Conservation (phyloP, 2,329 filamentous ascomycete species). For the Scorias spongiosa region DNA sequence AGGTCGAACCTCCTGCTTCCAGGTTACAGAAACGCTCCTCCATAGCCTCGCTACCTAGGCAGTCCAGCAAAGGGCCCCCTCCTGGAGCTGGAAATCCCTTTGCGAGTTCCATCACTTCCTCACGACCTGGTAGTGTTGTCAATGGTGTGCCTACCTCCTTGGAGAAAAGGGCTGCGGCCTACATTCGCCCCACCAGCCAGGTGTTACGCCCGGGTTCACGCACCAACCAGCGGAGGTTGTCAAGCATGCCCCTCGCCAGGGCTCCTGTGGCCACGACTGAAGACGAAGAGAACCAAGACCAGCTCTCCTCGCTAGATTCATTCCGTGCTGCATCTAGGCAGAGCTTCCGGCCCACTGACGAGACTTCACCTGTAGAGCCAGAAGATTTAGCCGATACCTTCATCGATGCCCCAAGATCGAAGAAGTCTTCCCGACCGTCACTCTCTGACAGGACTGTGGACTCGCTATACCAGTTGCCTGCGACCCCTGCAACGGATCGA, state of each 20-base stretch:
- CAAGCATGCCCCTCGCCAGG: neutral
- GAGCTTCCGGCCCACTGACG: conserved; percentile 20
- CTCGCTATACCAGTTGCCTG: conserved; percentile 61
- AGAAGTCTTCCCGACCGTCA: conserved; percentile 37
- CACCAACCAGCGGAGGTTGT: neutral
- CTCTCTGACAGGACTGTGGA: conserved; percentile 76
- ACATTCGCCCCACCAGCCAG: neutral
- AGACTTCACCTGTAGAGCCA: conserved; percentile 8
- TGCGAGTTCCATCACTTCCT: neutral
- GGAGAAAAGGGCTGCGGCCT: neutral
- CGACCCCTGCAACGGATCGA: conserved; percentile 52
- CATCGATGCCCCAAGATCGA: conserved; percentile 7
- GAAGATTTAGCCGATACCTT: conserved; percentile 6
- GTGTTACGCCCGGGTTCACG: neutral
- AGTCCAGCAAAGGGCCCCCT: neutral
- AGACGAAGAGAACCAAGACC: conserved; percentile 23
- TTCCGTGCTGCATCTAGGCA: conserved; percentile 28
- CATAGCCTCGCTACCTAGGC: neutral
- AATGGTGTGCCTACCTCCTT: neutral
- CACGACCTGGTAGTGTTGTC: neutral
- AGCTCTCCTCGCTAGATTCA: conserved; percentile 26
- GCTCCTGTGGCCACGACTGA: conserved; percentile 3
- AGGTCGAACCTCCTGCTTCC: conserved; percentile 1
- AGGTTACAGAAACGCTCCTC: conserved; percentile 8
- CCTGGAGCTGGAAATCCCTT: neutral